Base-by-base conservation (phyloP, 257 asterid species). In the Craterostigma plantagineum region DNA sequence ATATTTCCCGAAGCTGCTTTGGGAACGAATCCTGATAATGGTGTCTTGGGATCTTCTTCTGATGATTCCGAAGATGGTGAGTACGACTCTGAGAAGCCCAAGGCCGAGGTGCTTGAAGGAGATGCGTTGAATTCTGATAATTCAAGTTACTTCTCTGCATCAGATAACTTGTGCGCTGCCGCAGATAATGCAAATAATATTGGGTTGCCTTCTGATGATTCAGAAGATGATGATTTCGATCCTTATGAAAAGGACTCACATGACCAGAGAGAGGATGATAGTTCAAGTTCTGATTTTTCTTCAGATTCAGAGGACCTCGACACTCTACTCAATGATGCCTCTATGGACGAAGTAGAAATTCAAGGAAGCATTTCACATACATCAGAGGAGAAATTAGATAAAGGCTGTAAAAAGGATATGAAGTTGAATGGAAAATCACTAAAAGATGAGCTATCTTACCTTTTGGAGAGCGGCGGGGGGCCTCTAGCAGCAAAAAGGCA, bases 11-110 rank as follows among this genome's bases (percentile, higher is more conserved):
- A 83, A 68, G 30, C 30, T 23, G 30, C 30, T 48, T 66, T 81
- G 1, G 96, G 94, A 45, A 85, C 58, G 65, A 72, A 63, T 51
- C 58, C 60, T 50, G 84, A 75, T 61, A 84, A 56, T 43, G 62
- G 53, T 68, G 48, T 60, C 58, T 75, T 68, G 34, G 30, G 30
- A 23, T 23, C 30, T 23, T 64, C 65, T 34, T 72, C 92, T 8
- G 95, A 81, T 61, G 95, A 78, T 65, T 79, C 98, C 0, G 91
- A 71, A 49, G 98, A 83, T 67, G 94, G 83, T 55, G 94, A 90
- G 49, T 83, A 72, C 56, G 75, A 84, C 52, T 95, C 99, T 37
- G 87, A 74, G 55, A 70, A 73, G 65, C 79, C 65, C n/a, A n/a
- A n/a, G n/a, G n/a, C n/a, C 36, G 65, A 66, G 55, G 60, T 57